These are phyloP conservation scores for Bipolaris cookei DNA, from an alignment of 2,329 filamentous ascomycete species.

Conservation along the genomic window DNA sequence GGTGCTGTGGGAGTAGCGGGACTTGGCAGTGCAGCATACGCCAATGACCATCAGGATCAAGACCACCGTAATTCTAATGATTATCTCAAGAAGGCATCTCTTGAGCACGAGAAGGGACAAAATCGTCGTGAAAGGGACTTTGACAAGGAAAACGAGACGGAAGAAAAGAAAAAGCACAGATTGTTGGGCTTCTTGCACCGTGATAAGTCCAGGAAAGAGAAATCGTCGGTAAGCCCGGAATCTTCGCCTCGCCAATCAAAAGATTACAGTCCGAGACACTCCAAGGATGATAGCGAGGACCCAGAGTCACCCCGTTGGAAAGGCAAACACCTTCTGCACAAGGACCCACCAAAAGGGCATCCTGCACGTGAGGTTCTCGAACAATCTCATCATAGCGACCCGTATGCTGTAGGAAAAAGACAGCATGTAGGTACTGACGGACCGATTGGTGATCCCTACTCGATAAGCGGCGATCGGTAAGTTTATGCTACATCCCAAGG, in stretches of 20 bases:
- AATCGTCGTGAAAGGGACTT: slow-evolving; percentile 24
- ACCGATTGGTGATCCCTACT: slow-evolving; percentile 33
- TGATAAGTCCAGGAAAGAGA: slow-evolving; percentile 50
- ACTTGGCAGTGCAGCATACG: slow-evolving; percentile 38
- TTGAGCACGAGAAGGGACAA: slow-evolving; percentile 26
- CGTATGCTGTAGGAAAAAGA: slow-evolving; percentile 22
- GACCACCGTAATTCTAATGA: slow-evolving; percentile 43
- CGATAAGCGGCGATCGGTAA: slow-evolving; percentile 41
- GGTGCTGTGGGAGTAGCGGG: slow-evolving; percentile 33
- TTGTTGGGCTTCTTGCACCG: slow-evolving; percentile 51
- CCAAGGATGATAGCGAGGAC: slow-evolving; percentile 33
- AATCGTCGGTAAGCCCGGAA: slow-evolving; percentile 20
- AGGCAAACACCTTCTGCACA: slow-evolving; percentile 49
- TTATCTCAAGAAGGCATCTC: slow-evolving; percentile 23
- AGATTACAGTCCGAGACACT: slow-evolving; percentile 29
- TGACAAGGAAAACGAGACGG: slow-evolving; percentile 30
- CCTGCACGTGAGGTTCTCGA: slow-evolving; percentile 39
- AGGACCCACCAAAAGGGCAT: slow-evolving; percentile 50
- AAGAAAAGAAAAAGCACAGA: slow-evolving; percentile 48
- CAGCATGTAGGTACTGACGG: slow-evolving; percentile 43
- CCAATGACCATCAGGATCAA: slow-evolving; percentile 31
- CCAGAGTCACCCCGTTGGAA: slow-evolving; percentile 30
- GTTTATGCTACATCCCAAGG: slow-evolving; percentile 1
- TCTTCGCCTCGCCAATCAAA: slow-evolving; percentile 27
- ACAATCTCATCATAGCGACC: slow-evolving; percentile 20